phyloP scores from a whole-genome alignment of 139 green algal genomes.

The Coelastrella sp. region DNA sequence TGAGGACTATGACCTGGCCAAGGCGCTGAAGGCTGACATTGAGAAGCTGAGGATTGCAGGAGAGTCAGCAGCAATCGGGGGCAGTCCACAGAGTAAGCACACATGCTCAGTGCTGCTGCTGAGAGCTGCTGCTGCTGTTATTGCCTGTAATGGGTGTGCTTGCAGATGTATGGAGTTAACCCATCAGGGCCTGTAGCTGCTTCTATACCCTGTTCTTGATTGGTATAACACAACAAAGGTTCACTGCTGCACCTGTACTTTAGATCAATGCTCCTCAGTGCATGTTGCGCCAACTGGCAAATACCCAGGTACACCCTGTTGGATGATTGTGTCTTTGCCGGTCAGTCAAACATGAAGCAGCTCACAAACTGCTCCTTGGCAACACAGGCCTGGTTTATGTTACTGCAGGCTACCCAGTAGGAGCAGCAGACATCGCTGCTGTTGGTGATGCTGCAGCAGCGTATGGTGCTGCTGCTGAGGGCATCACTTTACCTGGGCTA shows the following conservation, averaged over 20 bases:
- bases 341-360: too few species aligned
- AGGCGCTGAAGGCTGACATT: slow-evolving; percentile 88
- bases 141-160: neutral
- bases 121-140: neutral
- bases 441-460: slow-evolving; percentile 11
- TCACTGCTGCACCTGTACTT: too few species aligned
- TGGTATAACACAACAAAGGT: too few species aligned
- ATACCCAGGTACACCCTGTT: too few species aligned
- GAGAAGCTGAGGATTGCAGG: slow-evolving; percentile 75
- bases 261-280: too few species aligned
- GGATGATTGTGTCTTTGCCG: too few species aligned
- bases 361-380: too few species aligned
- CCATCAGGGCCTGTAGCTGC: too few species aligned
- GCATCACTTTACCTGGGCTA: neutral
- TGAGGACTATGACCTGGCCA: slow-evolving; percentile 96
- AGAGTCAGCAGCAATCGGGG: slow-evolving; percentile 41
- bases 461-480: slow-evolving; percentile 4
- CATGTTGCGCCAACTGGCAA: too few species aligned
- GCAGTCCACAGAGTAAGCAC: neutral
- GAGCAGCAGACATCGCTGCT: neutral
- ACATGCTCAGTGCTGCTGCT: too few species aligned
- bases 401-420: neutral
- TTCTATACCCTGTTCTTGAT: too few species aligned
- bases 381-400: neutral
- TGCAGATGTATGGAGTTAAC: too few species aligned